Evolutionary conservation across 257 asterid genomes (phyloP), one percentile per base, ranked within the genome.

Genomic region (Salvia miltiorrhiza): DNA sequence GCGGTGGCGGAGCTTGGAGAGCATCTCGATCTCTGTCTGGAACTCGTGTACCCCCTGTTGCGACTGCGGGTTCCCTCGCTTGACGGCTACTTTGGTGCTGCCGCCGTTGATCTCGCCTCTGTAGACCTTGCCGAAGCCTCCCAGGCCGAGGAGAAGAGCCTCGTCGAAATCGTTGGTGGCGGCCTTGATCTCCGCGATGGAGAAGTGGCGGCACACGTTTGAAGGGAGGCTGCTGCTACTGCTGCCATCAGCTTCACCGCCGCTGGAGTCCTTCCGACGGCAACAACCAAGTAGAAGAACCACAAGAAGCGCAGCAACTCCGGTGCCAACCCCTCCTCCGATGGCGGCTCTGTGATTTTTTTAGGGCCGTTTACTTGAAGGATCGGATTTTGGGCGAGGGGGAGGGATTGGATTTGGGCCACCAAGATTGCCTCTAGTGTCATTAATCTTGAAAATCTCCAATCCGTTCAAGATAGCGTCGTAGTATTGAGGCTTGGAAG

Each of bases 1-100:
- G 12, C 95, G 89, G 55, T 90, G 96, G 4, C 96, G 92, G 60
- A 90, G 96, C 73, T 90, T 90, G 1, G 96, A 90, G 61, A 90
- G 95, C 96, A 90, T 87, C 77, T 87, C 96, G 13, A 89, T 89
- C 82, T 89, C 96, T 0, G 96, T 89, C 73, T 87, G 95, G 83
- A 89, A 89, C 70, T 90, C 96, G 43, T 90, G 93, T 56, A 90
- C 78, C 5, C 97, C 97, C 53, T 90, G 95, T 28, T 86, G 93
- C 4, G 97, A 84, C 2, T 83, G 83, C 4, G 97, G 97, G 76
- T 90, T 90, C 44, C 93, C 95, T 37, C 97, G 93, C 85, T 90
- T 90, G 54, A 90, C 84, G 0, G 97, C 97, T 4, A 90, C 96
- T 64, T 86, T 90, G 7, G 90, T 84, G 47, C 94, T 91, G 3